Evolutionary conservation across 2,329 filamentous ascomycete genomes (phyloP).

Genomic region (Fusarium veterinarium): DNA sequence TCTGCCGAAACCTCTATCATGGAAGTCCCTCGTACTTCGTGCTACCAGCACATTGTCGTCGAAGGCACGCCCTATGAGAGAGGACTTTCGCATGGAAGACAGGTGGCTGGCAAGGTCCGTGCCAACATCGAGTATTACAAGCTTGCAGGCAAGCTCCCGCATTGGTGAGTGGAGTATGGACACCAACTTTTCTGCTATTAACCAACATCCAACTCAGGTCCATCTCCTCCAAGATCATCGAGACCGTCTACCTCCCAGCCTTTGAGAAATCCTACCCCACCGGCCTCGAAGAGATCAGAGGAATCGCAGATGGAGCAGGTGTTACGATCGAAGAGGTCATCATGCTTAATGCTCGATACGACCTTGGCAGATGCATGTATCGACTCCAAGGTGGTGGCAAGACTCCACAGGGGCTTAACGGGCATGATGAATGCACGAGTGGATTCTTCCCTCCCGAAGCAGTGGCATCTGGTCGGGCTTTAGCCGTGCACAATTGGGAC

Average conservation of each 20-base stretch:
- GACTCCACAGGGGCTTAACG: fast-evolving
- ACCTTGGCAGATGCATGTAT: not conserved
- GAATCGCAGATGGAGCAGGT: not conserved
- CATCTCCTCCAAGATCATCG: not conserved
- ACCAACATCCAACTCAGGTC: fast-evolving
- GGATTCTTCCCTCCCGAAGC: not conserved
- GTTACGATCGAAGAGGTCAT: not conserved
- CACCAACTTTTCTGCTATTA: fast-evolving
- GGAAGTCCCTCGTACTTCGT: not conserved
- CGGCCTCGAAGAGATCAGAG: not conserved
- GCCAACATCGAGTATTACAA: not conserved
- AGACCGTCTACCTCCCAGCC: not conserved
- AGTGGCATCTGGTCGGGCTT: not conserved
- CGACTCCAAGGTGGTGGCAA: not conserved
- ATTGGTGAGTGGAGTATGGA: not conserved
- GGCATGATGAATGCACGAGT: not conserved
- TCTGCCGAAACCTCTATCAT: not conserved
- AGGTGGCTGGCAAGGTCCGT: not conserved
- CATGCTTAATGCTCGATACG: not conserved
- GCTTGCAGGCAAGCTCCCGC: fast-evolving
- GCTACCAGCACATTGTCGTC: not conserved
- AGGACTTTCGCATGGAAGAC: not conserved
- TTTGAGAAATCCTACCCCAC: not conserved
- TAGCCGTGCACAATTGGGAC: not conserved
- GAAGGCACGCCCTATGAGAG: not conserved